phyloP scores from a whole-genome alignment of 441 rosid species.

The Sinapis alba region DNA sequence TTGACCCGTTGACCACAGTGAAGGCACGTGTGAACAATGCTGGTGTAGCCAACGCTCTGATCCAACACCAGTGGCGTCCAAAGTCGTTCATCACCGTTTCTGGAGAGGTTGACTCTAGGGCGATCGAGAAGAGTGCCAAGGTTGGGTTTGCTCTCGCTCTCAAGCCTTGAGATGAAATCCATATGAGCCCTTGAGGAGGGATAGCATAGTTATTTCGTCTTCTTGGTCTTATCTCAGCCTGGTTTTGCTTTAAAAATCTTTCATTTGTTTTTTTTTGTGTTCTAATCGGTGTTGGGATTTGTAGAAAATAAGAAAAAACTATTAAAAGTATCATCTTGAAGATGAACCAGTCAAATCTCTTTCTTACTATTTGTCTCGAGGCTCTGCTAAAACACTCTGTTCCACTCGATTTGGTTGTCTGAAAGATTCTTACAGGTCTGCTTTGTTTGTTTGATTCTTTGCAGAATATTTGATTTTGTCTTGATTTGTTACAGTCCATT shows the following conservation, averaged over 20 bases:
- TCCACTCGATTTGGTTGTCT: constrained; percentile 12
- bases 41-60: constrained; percentile 82
- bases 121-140: constrained; percentile 92
- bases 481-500: constrained; percentile 43
- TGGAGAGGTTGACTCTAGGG: constrained; percentile 89
- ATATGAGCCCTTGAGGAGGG: not conserved
- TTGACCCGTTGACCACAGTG: constrained; percentile 84
- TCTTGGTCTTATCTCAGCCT: not conserved
- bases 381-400: not conserved
- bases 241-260: constrained; percentile 26
- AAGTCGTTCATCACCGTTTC: constrained; percentile 85
- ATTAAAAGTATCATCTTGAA: constrained; percentile 23
- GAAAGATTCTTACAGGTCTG: not conserved
- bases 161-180: constrained; percentile 45
- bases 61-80: constrained; percentile 95
- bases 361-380: not conserved
- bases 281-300: not conserved
- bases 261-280: constrained; percentile 16
- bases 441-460: constrained; percentile 5
- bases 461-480: too few relatives aligned
- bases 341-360: constrained; percentile 17
- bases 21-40: constrained; percentile 91
- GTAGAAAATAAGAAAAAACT: constrained; percentile 30
- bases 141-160: constrained; percentile 88
- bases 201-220: constrained; percentile 25